phyloP scores from a whole-genome alignment of 345 rosid genomes.

The Salix viminalis region DNA sequence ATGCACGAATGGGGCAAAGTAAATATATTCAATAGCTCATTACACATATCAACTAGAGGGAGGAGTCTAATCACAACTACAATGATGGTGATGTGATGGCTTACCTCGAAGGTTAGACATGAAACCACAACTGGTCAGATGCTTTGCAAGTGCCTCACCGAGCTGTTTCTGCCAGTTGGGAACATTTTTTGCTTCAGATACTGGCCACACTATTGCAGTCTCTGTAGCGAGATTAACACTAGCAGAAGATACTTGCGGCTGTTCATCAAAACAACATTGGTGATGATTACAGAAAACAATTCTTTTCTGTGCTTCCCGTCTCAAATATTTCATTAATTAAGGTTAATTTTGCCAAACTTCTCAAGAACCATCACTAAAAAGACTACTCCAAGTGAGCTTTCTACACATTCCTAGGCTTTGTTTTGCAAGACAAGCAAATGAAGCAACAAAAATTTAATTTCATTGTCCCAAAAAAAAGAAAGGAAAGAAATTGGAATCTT shows the following conservation, averaged over 20 bases:
- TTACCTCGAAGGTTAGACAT: constrained; percentile 77
- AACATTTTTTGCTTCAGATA: constrained; percentile 61
- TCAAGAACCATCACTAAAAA: not conserved
- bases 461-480: not conserved
- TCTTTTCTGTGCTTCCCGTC: not conserved
- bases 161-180: constrained; percentile 76
- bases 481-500: constrained; percentile 14
- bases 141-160: constrained; percentile 88
- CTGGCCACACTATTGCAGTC: constrained; percentile 91
- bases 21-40: not conserved
- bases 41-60: not conserved
- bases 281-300: not conserved
- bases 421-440: not conserved
- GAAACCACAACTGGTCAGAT: constrained; percentile 83
- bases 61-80: not conserved
- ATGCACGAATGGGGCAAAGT: not conserved
- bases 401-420: not conserved
- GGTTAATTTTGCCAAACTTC: not conserved
- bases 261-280: constrained; percentile 8
- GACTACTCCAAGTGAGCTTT: not conserved
- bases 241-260: constrained; percentile 90
- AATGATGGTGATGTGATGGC: constrained; percentile 2
- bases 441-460: not conserved
- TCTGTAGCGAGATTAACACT: constrained; percentile 88
- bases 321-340: not conserved